Evolutionary conservation across 2,329 filamentous ascomycete species (phyloP).

Genomic region (Arthrobotrys sphaeroides): DNA sequence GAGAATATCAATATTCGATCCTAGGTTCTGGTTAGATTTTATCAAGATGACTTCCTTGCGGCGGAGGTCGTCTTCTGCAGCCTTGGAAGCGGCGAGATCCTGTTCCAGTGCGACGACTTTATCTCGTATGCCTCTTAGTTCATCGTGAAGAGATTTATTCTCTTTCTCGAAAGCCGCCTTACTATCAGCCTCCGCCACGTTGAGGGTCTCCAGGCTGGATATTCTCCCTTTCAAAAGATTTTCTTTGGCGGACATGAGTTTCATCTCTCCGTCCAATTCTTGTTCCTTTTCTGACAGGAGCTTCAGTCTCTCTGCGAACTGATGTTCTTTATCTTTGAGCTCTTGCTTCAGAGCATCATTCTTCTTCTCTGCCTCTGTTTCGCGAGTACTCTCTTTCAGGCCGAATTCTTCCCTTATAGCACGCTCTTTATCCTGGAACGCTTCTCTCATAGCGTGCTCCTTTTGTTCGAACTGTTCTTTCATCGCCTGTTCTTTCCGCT

Average conservation of each 20-base stretch:
- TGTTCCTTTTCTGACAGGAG: not conserved
- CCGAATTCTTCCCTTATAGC: too few species aligned
- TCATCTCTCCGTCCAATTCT: not conserved
- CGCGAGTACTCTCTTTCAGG: too few species aligned
- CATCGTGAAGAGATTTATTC: not conserved
- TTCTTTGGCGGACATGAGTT: not conserved
- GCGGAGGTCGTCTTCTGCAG: not conserved
- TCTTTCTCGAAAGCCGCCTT: not conserved
- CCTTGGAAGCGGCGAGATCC: not conserved
- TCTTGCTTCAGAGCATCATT: not conserved
- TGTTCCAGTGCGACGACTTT: not conserved
- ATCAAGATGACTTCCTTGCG: not conserved
- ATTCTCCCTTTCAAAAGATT: not conserved
- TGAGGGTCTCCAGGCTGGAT: not conserved
- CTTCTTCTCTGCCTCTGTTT: slow-evolving; percentile 11
- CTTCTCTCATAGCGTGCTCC: too few species aligned
- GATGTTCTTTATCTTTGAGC: not conserved
- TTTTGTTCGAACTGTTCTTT: too few species aligned
- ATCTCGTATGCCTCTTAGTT: not conserved
- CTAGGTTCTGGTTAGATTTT: not conserved
- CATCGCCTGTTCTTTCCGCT: too few species aligned
- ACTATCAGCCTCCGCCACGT: not conserved
- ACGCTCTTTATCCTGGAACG: too few species aligned
- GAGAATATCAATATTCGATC: not conserved
- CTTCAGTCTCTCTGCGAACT: not conserved